Evolutionary conservation across 768 basidiomycete species (phyloP).

Genomic region (Auricularia heimuer): DNA sequence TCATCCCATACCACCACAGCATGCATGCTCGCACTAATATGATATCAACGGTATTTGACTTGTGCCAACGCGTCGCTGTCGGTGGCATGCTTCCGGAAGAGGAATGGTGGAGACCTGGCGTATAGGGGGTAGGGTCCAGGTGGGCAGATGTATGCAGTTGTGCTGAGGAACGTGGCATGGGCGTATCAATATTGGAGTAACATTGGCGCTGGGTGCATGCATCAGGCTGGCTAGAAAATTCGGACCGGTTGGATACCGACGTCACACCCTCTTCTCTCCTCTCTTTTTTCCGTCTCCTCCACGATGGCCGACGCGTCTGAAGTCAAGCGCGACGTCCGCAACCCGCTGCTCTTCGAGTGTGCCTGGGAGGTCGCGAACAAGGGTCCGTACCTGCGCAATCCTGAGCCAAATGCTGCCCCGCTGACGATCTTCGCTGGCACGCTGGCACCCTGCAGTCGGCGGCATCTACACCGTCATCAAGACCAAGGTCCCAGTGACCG

Average conservation of each 20-base stretch:
- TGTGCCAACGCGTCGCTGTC: no score
- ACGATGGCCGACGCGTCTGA: constrained; percentile 3
- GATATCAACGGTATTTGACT: no score
- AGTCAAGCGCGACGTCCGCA: constrained; percentile 58
- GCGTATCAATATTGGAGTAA: no score
- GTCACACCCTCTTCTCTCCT: neutral
- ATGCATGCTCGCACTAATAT: no score
- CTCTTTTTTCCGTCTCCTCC: neutral
- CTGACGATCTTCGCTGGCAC: neutral
- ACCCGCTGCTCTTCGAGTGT: constrained; percentile 82
- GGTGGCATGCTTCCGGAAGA: no score
- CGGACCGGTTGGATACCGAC: neutral
- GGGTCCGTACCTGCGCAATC: constrained; percentile 13
- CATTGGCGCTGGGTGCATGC: neutral
- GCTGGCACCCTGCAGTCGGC: constrained; percentile 44
- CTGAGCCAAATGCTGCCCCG: neutral
- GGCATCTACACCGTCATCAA: constrained; percentile 99
- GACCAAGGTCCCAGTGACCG: constrained; percentile 97
- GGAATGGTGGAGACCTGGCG: no score
- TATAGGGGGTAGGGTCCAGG: no score
- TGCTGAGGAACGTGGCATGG: no score
- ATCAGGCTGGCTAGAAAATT: neutral
- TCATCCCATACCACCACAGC: no score
- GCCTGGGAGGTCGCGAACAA: constrained; percentile 99
- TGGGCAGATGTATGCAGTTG: no score